These are phyloP conservation scores for Conringia planisiliqua DNA, from an alignment of 345 rosid species.

Conservation along the genomic window DNA sequence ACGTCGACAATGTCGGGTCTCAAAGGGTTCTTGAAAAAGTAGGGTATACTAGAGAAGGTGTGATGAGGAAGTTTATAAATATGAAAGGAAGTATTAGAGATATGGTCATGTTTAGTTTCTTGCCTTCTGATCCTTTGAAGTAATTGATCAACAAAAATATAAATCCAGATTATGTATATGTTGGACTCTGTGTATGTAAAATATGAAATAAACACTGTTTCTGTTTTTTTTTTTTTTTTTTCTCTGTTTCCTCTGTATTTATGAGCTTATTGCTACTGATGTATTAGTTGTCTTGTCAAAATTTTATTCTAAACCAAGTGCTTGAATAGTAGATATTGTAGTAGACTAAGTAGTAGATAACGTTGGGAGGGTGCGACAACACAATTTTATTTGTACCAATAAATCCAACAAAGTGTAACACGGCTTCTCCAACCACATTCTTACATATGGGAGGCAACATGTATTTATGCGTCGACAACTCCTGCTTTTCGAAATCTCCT, in stretches of 20 bases:
- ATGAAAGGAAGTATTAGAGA: slow-evolving; percentile 54
- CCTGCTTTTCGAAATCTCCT: background rate
- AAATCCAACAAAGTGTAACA: too few species aligned
- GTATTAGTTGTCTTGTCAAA: too few species aligned
- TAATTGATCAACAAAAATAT: background rate
- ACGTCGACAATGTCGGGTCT: slow-evolving; percentile 51
- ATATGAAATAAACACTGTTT: slow-evolving; percentile 4
- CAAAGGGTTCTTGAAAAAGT: slow-evolving; percentile 60
- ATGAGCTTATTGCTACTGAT: background rate
- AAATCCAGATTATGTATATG: background rate
- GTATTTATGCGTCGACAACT: background rate
- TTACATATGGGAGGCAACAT: background rate
- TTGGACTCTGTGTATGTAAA: background rate
- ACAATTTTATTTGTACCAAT: background rate
- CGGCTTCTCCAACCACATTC: background rate
- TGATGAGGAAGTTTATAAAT: slow-evolving; percentile 43
- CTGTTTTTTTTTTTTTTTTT: too few species aligned
- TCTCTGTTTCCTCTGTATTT: background rate
- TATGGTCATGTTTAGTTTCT: slow-evolving; percentile 51
- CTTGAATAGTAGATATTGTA: too few species aligned
- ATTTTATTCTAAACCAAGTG: too few species aligned
- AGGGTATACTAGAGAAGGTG: slow-evolving; percentile 62
- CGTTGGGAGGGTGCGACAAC: background rate
- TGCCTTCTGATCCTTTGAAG: slow-evolving; percentile 43
- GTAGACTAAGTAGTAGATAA: too few species aligned